Conservation (phyloP, 192 early-diverging fungal species). For the Phycomyces blakesleeanus region DNA sequence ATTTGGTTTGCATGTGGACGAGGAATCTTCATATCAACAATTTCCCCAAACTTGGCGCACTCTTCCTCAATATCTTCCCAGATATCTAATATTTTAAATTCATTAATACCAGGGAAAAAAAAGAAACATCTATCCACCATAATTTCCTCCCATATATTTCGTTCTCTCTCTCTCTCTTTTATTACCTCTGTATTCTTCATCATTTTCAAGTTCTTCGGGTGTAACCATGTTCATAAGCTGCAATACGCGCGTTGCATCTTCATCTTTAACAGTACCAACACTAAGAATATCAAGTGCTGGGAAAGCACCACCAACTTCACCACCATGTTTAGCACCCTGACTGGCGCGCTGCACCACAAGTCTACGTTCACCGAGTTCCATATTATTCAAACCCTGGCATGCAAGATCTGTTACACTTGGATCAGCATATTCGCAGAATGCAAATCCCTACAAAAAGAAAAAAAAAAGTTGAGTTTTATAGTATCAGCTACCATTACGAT, state of each 20-base stretch:
- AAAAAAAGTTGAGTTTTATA: no score
- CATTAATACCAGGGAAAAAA: neutral
- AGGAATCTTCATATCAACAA: constrained; percentile 83
- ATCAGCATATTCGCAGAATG: constrained; percentile 94
- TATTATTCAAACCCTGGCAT: constrained; percentile 91
- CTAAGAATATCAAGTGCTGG: neutral
- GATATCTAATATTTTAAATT: constrained; percentile 56
- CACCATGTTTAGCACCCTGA: constrained; percentile 67
- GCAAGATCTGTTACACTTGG: constrained; percentile 87
- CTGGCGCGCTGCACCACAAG: constrained; percentile 93
- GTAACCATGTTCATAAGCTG: constrained; percentile 96
- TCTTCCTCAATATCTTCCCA: constrained; percentile 88
- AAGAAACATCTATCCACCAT: no score
- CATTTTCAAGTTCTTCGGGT: constrained; percentile 76
- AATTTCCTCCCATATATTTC: no score
- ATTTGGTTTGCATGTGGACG: constrained; percentile 55
- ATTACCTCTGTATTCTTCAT: constrained; percentile 80
- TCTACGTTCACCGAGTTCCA: constrained; percentile 92
- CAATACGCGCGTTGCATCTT: constrained; percentile 75
- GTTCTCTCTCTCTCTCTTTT: neutral
- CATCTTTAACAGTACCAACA: constrained; percentile 44
- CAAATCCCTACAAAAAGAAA: constrained; percentile 71
- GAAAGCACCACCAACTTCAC: constrained; percentile 11
- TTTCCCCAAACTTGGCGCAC: constrained; percentile 79
- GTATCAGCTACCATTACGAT: neutral